phyloP scores from a whole-genome alignment of 2,329 filamentous ascomycete species.

The Sphaerulina musiva region DNA sequence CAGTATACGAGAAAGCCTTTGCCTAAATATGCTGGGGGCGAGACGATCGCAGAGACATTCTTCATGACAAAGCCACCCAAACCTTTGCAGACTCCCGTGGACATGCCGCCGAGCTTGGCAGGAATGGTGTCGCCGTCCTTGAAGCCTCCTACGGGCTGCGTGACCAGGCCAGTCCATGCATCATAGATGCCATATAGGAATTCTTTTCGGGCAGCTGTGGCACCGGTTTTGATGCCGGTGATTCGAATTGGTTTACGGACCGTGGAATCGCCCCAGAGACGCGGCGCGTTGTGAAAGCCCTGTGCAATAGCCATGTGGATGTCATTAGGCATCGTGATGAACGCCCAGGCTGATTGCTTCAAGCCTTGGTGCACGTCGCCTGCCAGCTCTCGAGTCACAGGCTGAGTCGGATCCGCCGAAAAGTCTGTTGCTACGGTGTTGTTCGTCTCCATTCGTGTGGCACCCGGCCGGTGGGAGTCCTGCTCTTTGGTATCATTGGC shows the following conservation, averaged over 20 bases:
- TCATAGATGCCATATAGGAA: constrained; percentile 62
- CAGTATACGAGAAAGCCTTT: constrained; percentile 76
- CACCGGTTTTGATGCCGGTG: constrained; percentile 65
- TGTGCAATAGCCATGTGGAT: constrained; percentile 75
- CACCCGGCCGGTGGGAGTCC: constrained; percentile 14
- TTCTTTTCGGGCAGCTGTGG: constrained; percentile 66
- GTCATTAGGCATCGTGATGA: constrained; percentile 75
- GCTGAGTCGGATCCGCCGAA: constrained; percentile 27
- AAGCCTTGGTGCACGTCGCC: constrained; percentile 62
- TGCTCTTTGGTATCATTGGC: not conserved
- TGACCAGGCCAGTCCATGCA: constrained; percentile 72
- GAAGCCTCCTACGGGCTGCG: constrained; percentile 65
- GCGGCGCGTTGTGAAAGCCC: constrained; percentile 81
- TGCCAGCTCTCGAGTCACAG: constrained; percentile 37
- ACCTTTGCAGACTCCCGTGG: constrained; percentile 67
- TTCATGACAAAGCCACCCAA: constrained; percentile 76
- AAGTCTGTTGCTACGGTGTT: constrained; percentile 25
- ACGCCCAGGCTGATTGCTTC: constrained; percentile 65
- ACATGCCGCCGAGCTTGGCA: constrained; percentile 29
- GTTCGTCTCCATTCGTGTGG: constrained; percentile 20
- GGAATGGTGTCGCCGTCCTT: constrained; percentile 43
- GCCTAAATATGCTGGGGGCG: constrained; percentile 72
- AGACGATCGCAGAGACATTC: constrained; percentile 60
- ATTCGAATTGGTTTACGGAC: constrained; percentile 71
- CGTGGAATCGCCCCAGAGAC: constrained; percentile 75